Conservation (phyloP, 805 yeast genomes). For the Pichia thaimueangensis region DNA sequence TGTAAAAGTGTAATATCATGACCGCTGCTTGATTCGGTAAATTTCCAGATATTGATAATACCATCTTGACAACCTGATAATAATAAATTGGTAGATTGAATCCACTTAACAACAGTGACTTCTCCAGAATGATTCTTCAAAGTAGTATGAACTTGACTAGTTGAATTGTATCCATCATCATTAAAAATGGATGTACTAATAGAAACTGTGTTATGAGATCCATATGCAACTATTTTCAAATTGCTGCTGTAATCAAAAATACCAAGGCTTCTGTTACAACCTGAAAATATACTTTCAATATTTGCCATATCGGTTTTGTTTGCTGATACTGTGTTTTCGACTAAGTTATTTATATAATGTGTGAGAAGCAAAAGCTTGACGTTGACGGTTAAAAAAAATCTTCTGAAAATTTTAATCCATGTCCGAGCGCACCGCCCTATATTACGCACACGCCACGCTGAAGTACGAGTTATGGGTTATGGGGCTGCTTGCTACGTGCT, state of each 20-base stretch:
- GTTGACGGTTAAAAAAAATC: not conserved
- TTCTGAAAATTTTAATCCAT: not conserved
- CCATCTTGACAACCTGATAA: slow-evolving; percentile 68
- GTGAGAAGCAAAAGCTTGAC: not conserved
- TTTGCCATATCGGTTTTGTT: not conserved
- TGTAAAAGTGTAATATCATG: slow-evolving; percentile 29
- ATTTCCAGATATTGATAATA: slow-evolving; percentile 54
- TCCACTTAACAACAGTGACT: slow-evolving; percentile 62
- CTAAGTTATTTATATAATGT: no score
- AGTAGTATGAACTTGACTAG: slow-evolving; percentile 40
- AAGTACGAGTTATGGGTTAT: no score
- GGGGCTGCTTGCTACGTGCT: no score
- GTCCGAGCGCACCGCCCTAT: no score
- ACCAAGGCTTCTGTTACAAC: slow-evolving; percentile 64
- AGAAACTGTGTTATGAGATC: slow-evolving; percentile 61
- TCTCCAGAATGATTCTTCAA: slow-evolving; percentile 55
- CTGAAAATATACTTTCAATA: slow-evolving; percentile 57
- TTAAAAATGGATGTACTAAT: slow-evolving; percentile 53
- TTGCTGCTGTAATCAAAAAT: slow-evolving; percentile 45
- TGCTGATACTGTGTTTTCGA: no score
- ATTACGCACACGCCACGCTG: no score
- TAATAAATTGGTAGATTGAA: slow-evolving; percentile 38
- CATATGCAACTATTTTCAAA: slow-evolving; percentile 52
- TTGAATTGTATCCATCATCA: slow-evolving; percentile 29
- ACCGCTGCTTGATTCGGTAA: slow-evolving; percentile 2